Base-by-base conservation (phyloP, 2,329 filamentous ascomycete species). In the Phyllosticta citribraziliensis region DNA sequence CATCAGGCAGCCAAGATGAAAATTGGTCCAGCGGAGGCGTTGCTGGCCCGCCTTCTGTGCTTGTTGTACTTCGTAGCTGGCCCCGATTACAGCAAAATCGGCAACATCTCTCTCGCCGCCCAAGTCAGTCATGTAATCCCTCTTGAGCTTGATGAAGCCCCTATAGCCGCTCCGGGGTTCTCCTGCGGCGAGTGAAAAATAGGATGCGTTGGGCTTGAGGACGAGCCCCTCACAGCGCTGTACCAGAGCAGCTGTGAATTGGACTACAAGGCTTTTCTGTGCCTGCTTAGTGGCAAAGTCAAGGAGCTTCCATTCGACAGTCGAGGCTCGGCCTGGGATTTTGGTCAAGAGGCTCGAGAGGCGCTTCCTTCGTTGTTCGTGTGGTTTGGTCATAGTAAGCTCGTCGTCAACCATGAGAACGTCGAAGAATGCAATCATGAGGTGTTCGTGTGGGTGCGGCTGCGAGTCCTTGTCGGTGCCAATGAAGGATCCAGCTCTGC, bases 71-170 rank as follows among this genome's bases (percentile, higher is more conserved):
- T 91, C 83, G 66, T 88, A 91, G 19, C 84, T 84, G 5, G 84
- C 91, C 0, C 89, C 91, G 2, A 96, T 77, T 1, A 93, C 80
- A 1, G 88, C 86, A 69, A 96, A 89, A 70, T 96, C 92, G 10
- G 88, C 88, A 8, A 74, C 59, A 57, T 75, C 73, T 22, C 72
- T 67, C 30, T 91, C 84, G 63, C 95, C 91, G 0, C 91, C 90
- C 69, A 93, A 84, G 2, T 84, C 84, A 25, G 82, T 79, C 47
- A 96, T 82, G 67, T 95, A 96, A 68, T 94, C 89, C 68, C 91
- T 91, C 73, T 96, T 96, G 52, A 96, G 73, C 73, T 96, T 96
- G 68, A 96, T 89, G 70, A 85, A 88, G 61, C 55, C 66, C 61
- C 67, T 67, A 22, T 35, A 57, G 55, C 60, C 57, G n/a, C 24